Percentiles rank a stretch among this genome's conserved stretches.
Conservation (phyloP, 139 green algal genomes). For the Tetraselmis striata region DNA sequence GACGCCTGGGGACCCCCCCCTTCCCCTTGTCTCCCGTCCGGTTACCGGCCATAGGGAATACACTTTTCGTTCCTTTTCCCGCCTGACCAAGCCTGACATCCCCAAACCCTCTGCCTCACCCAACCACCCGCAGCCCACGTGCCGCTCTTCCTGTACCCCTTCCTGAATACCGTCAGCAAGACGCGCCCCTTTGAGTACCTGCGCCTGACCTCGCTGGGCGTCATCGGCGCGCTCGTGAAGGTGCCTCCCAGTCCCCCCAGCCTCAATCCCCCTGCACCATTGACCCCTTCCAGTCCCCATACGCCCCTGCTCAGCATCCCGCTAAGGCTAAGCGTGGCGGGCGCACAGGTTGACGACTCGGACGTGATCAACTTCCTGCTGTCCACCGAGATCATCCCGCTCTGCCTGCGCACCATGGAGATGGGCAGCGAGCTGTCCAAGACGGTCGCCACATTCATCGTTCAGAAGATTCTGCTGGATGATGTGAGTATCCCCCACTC, state of each 20-base stretch:
- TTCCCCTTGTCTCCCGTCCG: not conserved
- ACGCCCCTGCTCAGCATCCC: not conserved
- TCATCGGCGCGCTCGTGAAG: conserved; percentile 98
- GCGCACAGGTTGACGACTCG: conserved; percentile 88
- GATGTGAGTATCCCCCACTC: conserved; percentile 56
- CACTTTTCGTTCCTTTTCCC: too few relatives aligned
- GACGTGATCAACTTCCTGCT: conserved; percentile 99
- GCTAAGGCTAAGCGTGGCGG: not conserved
- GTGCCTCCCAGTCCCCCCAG: conserved; percentile 47
- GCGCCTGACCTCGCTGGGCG: conserved; percentile 88
- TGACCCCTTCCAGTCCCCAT: not conserved
- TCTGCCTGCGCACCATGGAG: conserved; percentile 99
- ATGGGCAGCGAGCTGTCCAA: conserved; percentile 98
- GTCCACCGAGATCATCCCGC: conserved; percentile 97
- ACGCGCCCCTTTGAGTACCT: conserved; percentile 98
- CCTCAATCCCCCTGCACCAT: not conserved
- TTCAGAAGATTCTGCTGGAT: conserved; percentile 98
- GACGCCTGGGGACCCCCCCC: not conserved
- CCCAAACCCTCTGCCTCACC: not conserved
- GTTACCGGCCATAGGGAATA: too few relatives aligned
- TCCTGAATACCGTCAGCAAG: conserved; percentile 96
- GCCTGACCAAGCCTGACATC: not conserved
- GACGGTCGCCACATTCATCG: conserved; percentile 99
- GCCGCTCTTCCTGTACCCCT: conserved; percentile 97
- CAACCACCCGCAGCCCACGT: conserved; percentile 74